These are phyloP conservation scores for Diphasiastrum complanatum DNA, from an alignment of 83 land plant species.

Conservation along the genomic window DNA sequence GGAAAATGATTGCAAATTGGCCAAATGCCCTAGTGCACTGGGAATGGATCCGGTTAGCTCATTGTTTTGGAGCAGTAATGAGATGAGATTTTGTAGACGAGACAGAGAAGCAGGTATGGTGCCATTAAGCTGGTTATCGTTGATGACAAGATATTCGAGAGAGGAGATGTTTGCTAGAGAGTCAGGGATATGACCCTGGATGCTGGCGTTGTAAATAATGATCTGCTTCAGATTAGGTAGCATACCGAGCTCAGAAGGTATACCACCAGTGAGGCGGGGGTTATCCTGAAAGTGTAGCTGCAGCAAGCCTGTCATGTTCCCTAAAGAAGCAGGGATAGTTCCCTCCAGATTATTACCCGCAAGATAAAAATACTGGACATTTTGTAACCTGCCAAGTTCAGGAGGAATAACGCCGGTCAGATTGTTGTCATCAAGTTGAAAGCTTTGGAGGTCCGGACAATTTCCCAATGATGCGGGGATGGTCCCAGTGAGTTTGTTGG, in stretches of 20 bases:
- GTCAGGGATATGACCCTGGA: slow-evolving; percentile 2
- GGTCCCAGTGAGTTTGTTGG: too few species aligned
- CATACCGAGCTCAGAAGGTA: slow-evolving; percentile 4
- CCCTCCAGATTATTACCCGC: slow-evolving; percentile 30
- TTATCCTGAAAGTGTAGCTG: background rate
- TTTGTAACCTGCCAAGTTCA: slow-evolving; percentile 11
- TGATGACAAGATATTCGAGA: slow-evolving; percentile 17
- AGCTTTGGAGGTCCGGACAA: too few species aligned
- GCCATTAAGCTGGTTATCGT: slow-evolving; percentile 16
- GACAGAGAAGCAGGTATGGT: slow-evolving; percentile 7
- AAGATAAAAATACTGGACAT: slow-evolving; percentile 25
- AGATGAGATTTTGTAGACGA: background rate
- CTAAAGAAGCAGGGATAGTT: slow-evolving; percentile 24
- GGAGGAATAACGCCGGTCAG: slow-evolving; percentile 15
- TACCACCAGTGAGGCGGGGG: background rate
- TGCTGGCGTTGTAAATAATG: background rate
- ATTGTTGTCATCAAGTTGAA: slow-evolving; percentile 22
- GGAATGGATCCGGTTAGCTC: background rate
- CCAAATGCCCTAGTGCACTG: background rate
- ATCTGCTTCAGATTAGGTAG: slow-evolving; percentile 4
- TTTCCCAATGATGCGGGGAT: too few species aligned
- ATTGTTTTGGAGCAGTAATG: background rate
- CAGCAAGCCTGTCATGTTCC: slow-evolving; percentile 20
- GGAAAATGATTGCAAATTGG: background rate
- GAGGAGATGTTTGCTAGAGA: slow-evolving; percentile 8